These are phyloP conservation scores for Astragalus membranaceus DNA, from an alignment of 306 rosid species.

Conservation along the genomic window DNA sequence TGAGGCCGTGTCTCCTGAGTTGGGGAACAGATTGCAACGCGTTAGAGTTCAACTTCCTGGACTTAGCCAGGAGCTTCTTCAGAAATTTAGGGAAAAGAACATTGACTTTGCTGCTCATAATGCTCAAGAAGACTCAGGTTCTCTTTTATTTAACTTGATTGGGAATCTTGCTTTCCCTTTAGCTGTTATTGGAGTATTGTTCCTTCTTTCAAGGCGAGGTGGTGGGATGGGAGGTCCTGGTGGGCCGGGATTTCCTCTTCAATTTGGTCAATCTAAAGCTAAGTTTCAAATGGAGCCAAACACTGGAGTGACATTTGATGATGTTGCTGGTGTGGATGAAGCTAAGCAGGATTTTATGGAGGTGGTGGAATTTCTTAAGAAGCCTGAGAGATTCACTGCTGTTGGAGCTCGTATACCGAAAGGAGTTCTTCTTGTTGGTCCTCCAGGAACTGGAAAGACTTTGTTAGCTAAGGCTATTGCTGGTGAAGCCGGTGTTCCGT, in stretches of 20 bases:
- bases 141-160: constrained; percentile 73
- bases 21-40: constrained; percentile 86
- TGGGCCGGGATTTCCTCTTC: constrained; percentile 90
- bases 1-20: constrained; percentile 95
- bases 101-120: constrained; percentile 98
- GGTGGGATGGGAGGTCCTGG: constrained; percentile 99
- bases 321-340: constrained; percentile 99
- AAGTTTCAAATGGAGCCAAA: constrained; percentile 99
- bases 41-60: constrained; percentile 97
- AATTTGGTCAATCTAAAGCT: constrained; percentile 97
- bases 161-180: constrained; percentile 96
- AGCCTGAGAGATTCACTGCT: constrained; percentile 98
- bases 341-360: constrained; percentile 99
- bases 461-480: constrained; percentile 95
- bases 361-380: constrained; percentile 96
- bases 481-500: constrained; percentile 99
- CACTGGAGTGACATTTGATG: constrained; percentile 98
- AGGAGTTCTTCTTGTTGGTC: constrained; percentile 98
- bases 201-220: constrained; percentile 85
- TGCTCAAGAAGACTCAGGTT: constrained; percentile 96
- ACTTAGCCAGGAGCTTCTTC: constrained; percentile 93
- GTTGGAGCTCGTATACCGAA: constrained; percentile 98
- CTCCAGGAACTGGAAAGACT: constrained; percentile 99
- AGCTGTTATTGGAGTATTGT: constrained; percentile 80
- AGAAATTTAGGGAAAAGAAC: constrained; percentile 93